phyloP scores from a whole-genome alignment of 306 rosid species.

The Abrus precatorius region DNA sequence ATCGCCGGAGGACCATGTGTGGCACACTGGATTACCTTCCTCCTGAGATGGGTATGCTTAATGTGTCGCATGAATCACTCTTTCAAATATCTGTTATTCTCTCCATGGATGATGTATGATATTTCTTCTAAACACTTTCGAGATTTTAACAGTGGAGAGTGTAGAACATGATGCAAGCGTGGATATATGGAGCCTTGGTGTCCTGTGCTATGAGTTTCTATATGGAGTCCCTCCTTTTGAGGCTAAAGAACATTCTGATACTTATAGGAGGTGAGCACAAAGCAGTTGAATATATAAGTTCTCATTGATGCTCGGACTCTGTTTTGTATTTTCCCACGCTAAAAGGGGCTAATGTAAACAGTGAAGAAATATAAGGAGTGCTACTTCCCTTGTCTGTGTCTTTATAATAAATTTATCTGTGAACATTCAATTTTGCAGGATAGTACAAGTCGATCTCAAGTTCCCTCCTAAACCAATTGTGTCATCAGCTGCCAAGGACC shows the following conservation, averaged over 20 bases:
- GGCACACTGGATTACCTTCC: slow-evolving; percentile 99
- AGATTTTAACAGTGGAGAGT: slow-evolving; percentile 85
- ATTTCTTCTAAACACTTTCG: slow-evolving; percentile 37
- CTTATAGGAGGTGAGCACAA: slow-evolving; percentile 82
- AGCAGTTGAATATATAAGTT: slow-evolving; percentile 18
- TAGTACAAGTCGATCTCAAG: slow-evolving; percentile 94
- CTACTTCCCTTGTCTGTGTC: background rate
- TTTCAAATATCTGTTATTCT: slow-evolving; percentile 12
- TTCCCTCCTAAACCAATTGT: slow-evolving; percentile 93
- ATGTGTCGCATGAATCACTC: background rate
- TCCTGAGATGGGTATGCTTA: slow-evolving; percentile 95
- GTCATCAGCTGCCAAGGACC: slow-evolving; percentile 93
- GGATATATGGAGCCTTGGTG: slow-evolving; percentile 99
- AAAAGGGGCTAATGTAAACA: background rate
- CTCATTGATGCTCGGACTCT: background rate
- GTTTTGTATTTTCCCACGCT: background rate
- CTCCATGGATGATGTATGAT: background rate
- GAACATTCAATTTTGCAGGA: slow-evolving; percentile 59
- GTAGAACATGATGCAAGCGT: slow-evolving; percentile 97
- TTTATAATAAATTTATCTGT: background rate
- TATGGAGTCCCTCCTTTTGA: slow-evolving; percentile 98
- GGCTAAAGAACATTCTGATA: slow-evolving; percentile 98
- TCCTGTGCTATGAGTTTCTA: slow-evolving; percentile 96
- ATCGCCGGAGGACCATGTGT: slow-evolving; percentile 98
- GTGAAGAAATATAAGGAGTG: background rate